Conservation (phyloP, 2,329 filamentous ascomycete genomes). For the Akanthomyces lecanii region DNA sequence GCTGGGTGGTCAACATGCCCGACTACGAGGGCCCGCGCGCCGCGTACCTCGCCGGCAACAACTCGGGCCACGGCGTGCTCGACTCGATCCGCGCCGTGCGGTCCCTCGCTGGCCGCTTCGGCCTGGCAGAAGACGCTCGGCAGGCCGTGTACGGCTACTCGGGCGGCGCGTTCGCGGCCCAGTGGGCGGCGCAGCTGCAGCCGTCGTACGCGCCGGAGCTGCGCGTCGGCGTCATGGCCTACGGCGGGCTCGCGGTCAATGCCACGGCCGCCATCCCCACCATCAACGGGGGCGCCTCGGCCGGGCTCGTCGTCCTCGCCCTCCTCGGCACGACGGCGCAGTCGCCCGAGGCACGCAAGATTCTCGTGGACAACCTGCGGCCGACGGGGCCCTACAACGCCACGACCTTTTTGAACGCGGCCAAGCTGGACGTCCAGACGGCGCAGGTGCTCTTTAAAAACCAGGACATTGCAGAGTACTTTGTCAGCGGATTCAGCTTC, state of each 20-base stretch:
- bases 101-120: slow-evolving; percentile 23
- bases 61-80: slow-evolving; percentile 41
- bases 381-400: slow-evolving; percentile 10
- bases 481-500: slow-evolving; percentile 9
- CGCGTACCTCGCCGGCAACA: slow-evolving; percentile 39
- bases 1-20: slow-evolving; percentile 43
- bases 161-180: slow-evolving; percentile 48
- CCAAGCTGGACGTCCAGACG: background rate
- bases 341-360: slow-evolving; percentile 18
- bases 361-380: slow-evolving; percentile 8
- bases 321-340: slow-evolving; percentile 24
- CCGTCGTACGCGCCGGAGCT: slow-evolving; percentile 50
- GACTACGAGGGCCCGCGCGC: slow-evolving; percentile 44
- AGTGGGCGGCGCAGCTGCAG: slow-evolving; percentile 50
- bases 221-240: slow-evolving; percentile 42
- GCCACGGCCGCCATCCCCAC: slow-evolving; percentile 32
- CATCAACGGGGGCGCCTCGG: slow-evolving; percentile 26
- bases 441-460: background rate
- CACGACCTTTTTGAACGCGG: slow-evolving; percentile 9
- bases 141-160: slow-evolving; percentile 53
- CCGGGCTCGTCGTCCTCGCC: slow-evolving; percentile 22
- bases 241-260: slow-evolving; percentile 45
- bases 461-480: slow-evolving; percentile 14
- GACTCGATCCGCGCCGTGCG: slow-evolving; percentile 43
- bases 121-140: slow-evolving; percentile 30